phyloP scores from a whole-genome alignment of 306 rosid genomes.

The Vigna unguiculata region DNA sequence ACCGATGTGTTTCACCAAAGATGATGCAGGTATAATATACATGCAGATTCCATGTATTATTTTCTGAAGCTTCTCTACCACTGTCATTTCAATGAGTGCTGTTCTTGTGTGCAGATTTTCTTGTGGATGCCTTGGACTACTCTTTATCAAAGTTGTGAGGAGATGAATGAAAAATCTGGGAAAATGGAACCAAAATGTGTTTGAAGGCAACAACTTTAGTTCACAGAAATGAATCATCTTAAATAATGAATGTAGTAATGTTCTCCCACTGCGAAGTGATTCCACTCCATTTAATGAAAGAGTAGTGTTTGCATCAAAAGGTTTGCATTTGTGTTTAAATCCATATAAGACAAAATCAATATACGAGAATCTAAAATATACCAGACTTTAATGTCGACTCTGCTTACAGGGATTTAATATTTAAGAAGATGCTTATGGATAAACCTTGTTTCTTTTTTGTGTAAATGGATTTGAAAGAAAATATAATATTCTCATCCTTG shows the following conservation, averaged over 20 bases:
- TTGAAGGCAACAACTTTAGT: neutral
- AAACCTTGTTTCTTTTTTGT: too few relatives aligned
- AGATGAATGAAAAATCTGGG: conserved; percentile 27
- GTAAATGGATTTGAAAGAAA: too few relatives aligned
- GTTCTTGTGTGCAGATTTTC: conserved; percentile 71
- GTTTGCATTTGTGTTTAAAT: too few relatives aligned
- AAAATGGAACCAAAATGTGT: conserved; percentile 9
- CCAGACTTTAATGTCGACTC: too few relatives aligned
- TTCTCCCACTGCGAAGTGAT: conserved; percentile 18
- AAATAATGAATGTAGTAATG: conserved; percentile 44
- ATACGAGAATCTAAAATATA: too few relatives aligned
- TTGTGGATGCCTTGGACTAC: conserved; percentile 90
- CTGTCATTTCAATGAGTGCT: neutral
- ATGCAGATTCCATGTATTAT: conserved; percentile 1
- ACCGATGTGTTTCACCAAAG: conserved; percentile 89
- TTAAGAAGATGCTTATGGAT: too few relatives aligned
- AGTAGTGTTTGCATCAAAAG: neutral
- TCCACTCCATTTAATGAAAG: neutral
- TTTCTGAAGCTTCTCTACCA: conserved; percentile 19
- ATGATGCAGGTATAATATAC: conserved; percentile 75
- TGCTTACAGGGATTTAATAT: too few relatives aligned
- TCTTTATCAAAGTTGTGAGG: conserved; percentile 71
- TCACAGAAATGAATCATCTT: neutral
- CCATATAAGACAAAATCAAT: too few relatives aligned
- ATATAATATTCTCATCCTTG: too few relatives aligned